Base-by-base conservation (phyloP, 495 filamentous ascomycete genomes). In the Lasiosphaeria ovina region DNA sequence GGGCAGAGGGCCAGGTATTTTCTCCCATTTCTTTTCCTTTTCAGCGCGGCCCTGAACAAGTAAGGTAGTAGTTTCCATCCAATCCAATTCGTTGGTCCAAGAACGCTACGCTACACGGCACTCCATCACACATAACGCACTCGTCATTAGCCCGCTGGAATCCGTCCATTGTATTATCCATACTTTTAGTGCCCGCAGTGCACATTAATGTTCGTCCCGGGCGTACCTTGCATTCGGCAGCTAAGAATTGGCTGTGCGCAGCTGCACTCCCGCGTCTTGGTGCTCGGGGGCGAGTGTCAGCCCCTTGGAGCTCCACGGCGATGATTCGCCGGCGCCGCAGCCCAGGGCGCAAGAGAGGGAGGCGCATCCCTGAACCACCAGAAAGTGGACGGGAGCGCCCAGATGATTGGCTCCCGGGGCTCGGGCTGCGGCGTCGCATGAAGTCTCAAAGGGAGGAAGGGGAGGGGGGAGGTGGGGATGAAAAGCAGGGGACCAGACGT, bases 401-500 rank as follows among this genome's bases (percentile, higher is more conserved):
- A 49, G 17, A 24, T 59, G 57, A 59, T 59, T 59, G 57, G 57
- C 57, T 54, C 36, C 24, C 50, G 58, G 44, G 32, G 12, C 58
- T 48, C 3, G 58, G 14, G 9, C 16, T 34, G 32, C 57, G 48
- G 58, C 49, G 38, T 54, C 50, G 36, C 16, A 14, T 17, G 9
- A 36, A 59, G 35, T 53, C 12, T 47, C 12, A 11, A 47, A 47
- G 58, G 51, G 58, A n/a, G n/a, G n/a, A n/a, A n/a, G n/a, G n/a
- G n/a, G n/a, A n/a, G n/a, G n/a, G n/a, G n/a, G n/a, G n/a, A 49
- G 35, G 51, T 12, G 49, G 16, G 24, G 24, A 24, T 24, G 24
- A 31, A 38, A 51, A 38, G 57, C 50, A 54, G 58, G 50, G 31
- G 58, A 51, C 58, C 44, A 60, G 58, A 48, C 51, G 58, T 60